Evolutionary conservation across 1,284 basidiomycete species (phyloP), one percentile per base, ranked within the genome.

Genomic region (Trichosporon sp.): DNA sequence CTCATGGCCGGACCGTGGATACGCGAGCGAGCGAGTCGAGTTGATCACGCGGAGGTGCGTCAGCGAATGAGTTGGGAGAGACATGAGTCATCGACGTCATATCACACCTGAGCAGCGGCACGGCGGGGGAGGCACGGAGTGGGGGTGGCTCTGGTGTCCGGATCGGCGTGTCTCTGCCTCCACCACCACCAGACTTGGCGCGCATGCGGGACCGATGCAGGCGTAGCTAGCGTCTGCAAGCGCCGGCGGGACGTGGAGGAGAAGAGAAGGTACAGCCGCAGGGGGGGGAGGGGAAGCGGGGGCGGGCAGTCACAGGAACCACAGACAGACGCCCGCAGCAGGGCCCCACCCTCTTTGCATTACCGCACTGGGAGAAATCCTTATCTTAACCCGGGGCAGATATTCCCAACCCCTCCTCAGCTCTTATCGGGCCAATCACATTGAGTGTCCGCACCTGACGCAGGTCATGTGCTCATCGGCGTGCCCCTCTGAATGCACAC

Each of bases 401-500:
- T 54, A 26, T 54, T 54, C 51, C n/a, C 51, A 54, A 16, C 16
- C 5, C 4, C 10, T 6, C 19, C 5, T 2, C 35, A 37, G 46
- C 46, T 19, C 51, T 54, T 54, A 54, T 54, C 51, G 51, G 51
- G 51, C 51, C 51, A 54, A 54, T 54, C 51, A 54, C 19, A 26
- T n/a, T 1, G 4, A 26, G 26, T 26, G 16, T 5, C 19, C n/a
- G 19, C 26, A 10, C 4, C 35, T 19, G 51, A 54, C 19, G 10
- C 21, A 54, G 51, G 51, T 54, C 51, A 54, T 54, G 51, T 54
- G 51, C 46, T 54, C 51, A 21, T 21, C 43, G 16, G 43, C 43
- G 43, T 46, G 43, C 38, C 38, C 38, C 38, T 40, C 38, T 12
- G 12, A 11, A 26, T 10, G 38, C 38, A 40, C 38, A 40, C 46